These are phyloP conservation scores for Fraxinus sp. DNA, from an alignment of 305 asterid genomes.

Conservation along the genomic window DNA sequence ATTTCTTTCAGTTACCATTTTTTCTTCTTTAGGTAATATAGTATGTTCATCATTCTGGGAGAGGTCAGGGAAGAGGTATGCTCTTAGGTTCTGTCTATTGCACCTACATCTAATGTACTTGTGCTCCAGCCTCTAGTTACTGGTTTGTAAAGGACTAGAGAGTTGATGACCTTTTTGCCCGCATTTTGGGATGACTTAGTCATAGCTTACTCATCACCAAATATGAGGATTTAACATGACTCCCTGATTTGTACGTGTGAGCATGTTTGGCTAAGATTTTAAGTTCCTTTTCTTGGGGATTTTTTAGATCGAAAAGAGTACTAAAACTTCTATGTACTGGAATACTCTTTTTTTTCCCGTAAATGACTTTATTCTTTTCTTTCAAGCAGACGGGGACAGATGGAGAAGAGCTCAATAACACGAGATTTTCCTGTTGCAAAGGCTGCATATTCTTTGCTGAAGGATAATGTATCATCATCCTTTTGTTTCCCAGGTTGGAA, in stretches of 20 bases:
- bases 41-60: background rate
- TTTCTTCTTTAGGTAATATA: slow-evolving; percentile 1
- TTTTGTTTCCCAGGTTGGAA: slow-evolving; percentile 91
- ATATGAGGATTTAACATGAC: background rate
- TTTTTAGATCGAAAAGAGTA: background rate
- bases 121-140: background rate
- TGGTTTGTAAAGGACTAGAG: background rate
- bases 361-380: slow-evolving; percentile 15
- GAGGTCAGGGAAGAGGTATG: background rate
- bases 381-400: slow-evolving; percentile 71
- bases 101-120: background rate
- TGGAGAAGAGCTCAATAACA: slow-evolving; percentile 82
- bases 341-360: background rate
- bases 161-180: background rate
- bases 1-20: background rate
- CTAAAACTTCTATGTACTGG: background rate
- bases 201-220: background rate
- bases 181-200: background rate
- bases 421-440: slow-evolving; percentile 86
- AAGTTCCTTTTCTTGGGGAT: background rate
- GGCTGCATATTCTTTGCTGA: slow-evolving; percentile 72
- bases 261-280: background rate
- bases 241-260: background rate
- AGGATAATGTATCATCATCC: slow-evolving; percentile 63
- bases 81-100: background rate